Conservation (phyloP, 331 rosid genomes). For the Cydonia oblonga region DNA sequence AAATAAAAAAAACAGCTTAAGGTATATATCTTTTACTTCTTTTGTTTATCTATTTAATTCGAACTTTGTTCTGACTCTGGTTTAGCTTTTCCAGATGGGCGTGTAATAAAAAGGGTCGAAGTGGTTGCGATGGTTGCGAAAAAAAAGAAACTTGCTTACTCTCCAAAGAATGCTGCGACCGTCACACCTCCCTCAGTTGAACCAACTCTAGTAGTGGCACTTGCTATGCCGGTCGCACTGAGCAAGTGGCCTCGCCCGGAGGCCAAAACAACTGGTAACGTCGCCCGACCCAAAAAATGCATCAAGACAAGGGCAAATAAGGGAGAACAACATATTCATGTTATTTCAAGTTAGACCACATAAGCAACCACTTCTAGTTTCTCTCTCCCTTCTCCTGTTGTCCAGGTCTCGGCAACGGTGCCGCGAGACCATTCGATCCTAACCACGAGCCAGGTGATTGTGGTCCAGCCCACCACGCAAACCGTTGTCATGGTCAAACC, state of each 20-base stretch:
- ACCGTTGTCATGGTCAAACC: too few species aligned
- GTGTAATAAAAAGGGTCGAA: accelerated
- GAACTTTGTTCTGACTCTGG: accelerated
- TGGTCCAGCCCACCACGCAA: too few species aligned
- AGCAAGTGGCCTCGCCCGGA: too few species aligned
- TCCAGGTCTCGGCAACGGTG: accelerated
- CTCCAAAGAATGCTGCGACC: too few species aligned
- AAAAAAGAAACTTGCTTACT: accelerated
- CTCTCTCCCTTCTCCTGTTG: accelerated
- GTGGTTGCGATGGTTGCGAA: accelerated
- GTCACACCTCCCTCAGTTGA: accelerated
- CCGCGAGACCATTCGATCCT: accelerated
- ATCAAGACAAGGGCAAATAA: too few species aligned
- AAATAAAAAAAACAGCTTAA: too few species aligned
- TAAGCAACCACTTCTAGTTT: too few species aligned
- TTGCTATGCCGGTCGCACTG: accelerated
- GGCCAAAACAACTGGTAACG: accelerated
- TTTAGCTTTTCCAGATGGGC: too few species aligned
- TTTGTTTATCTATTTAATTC: too few species aligned
- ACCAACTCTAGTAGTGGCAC: accelerated
- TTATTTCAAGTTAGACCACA: too few species aligned
- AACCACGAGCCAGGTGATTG: accelerated
- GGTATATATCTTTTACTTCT: too few species aligned
- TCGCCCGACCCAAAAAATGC: accelerated
- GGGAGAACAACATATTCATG: accelerated